A percentile compares a stretch with the other conserved stretches of the same genome.
Evolutionary conservation across 2,329 filamentous ascomycete genomes (phyloP).

Genomic region (Aspergillus alliaceus): DNA sequence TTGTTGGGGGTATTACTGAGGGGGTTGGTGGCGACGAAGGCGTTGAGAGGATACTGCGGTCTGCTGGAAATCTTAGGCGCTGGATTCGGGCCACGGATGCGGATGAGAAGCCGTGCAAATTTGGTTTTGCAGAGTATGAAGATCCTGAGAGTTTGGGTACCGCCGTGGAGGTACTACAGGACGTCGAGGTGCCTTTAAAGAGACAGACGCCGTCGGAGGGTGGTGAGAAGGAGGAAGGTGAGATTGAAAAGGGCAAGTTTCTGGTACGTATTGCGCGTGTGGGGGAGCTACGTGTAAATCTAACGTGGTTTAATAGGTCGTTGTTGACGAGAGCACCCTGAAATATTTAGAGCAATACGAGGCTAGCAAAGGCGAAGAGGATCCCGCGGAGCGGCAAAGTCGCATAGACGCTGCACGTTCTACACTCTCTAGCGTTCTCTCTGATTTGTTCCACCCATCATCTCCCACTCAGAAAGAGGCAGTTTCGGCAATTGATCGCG

Average conservation of each 20-base stretch:
- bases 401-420: constrained; percentile 69
- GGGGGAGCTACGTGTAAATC: neutral
- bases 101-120: constrained; percentile 79
- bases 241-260: constrained; percentile 68
- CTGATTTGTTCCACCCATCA: constrained; percentile 70
- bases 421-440: constrained; percentile 67
- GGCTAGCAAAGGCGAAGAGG: constrained; percentile 63
- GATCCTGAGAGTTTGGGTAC: constrained; percentile 83
- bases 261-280: constrained; percentile 49
- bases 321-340: constrained; percentile 77
- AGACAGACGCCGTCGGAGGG: constrained; percentile 58
- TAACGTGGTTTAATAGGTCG: constrained; percentile 46
- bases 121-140: constrained; percentile 95
- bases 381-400: constrained; percentile 62
- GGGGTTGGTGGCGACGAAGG: constrained; percentile 74
- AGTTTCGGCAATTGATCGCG: constrained; percentile 55
- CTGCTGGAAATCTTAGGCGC: constrained; percentile 75
- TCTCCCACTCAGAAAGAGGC: constrained; percentile 47
- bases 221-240: constrained; percentile 44
- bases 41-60: constrained; percentile 73
- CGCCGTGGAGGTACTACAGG: constrained; percentile 79
- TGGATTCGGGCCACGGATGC: constrained; percentile 80
- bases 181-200: constrained; percentile 78
- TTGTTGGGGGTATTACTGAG: constrained; percentile 81
- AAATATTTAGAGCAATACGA: constrained; percentile 85